Percentiles rank a stretch among this genome's conserved stretches.
Conservation (phyloP, 768 basidiomycete species). For the Tulasnella calospora region DNA sequence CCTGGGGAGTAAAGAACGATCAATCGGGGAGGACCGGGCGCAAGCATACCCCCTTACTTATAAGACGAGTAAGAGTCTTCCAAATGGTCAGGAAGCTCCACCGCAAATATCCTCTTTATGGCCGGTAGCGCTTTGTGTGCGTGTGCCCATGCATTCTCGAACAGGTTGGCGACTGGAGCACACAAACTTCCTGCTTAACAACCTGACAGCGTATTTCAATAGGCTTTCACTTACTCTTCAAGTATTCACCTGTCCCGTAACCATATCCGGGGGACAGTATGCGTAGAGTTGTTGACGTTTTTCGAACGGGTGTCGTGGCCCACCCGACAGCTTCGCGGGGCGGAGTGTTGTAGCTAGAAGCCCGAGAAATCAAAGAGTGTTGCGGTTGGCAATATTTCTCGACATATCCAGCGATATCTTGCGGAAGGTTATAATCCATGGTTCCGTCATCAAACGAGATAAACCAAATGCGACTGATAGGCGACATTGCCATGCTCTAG, state of each 20-base stretch:
- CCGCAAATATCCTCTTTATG: not conserved
- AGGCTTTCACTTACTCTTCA: not conserved
- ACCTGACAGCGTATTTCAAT: not conserved
- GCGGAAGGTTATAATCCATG: not conserved
- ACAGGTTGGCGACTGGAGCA: not conserved
- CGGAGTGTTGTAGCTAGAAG: not conserved
- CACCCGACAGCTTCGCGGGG: not conserved
- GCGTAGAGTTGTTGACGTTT: not conserved
- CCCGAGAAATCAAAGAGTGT: not conserved
- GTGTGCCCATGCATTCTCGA: not conserved
- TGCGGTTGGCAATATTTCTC: not conserved
- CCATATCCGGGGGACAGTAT: not conserved
- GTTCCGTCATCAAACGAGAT: not conserved
- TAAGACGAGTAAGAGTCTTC: not conserved
- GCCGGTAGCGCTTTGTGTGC: not conserved
- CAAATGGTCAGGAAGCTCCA: not conserved
- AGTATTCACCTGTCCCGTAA: not conserved
- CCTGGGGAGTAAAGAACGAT: not conserved
- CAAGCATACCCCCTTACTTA: not conserved
- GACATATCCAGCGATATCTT: not conserved
- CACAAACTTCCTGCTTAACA: not conserved
- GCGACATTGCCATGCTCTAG: constrained; percentile 2
- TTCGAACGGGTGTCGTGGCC: not conserved
- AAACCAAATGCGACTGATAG: constrained; percentile 1
- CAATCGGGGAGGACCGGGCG: not conserved